A percentile compares a stretch with the other conserved stretches of the same genome.
phyloP scores from a whole-genome alignment of 2,329 filamentous ascomycete species.

The Claviceps humidiphila region DNA sequence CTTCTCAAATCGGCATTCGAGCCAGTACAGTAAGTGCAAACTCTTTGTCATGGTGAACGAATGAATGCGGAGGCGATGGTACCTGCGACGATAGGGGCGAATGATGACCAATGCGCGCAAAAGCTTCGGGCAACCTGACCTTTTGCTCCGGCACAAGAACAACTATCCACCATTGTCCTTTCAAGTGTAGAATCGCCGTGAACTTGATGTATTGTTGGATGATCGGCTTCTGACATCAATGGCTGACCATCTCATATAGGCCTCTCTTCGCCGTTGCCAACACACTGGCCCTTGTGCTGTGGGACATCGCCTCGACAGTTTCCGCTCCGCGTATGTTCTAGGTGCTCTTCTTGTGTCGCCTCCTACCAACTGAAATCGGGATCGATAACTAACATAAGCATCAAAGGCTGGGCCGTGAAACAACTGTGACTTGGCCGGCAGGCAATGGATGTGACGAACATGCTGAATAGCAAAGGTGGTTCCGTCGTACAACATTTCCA shows the following conservation, averaged over 20 bases:
- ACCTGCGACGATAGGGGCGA: not conserved
- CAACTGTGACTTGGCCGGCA: conserved; percentile 31
- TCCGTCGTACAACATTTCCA: conserved; percentile 16
- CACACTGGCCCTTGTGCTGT: conserved; percentile 10
- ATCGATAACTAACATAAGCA: conserved; percentile 3
- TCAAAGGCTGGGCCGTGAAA: conserved; percentile 21
- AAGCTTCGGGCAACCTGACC: not conserved
- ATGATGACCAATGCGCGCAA: not conserved
- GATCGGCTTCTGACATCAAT: not conserved
- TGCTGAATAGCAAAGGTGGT: conserved; percentile 36
- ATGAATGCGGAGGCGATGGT: not conserved
- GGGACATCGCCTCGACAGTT: conserved; percentile 11
- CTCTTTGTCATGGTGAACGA: not conserved
- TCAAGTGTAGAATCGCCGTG: not conserved
- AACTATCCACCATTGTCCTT: not conserved
- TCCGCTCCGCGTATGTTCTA: conserved; percentile 4
- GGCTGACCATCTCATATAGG: conserved; percentile 3
- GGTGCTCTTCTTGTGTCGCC: not conserved
- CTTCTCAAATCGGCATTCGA: not conserved
- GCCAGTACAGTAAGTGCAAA: not conserved
- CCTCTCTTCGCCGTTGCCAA: not conserved
- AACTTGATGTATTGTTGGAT: not conserved
- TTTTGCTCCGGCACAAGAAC: not conserved
- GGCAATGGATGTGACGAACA: conserved; percentile 40
- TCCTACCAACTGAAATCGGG: not conserved